These are phyloP conservation scores for Harringtonia aguacate DNA, from an alignment of 2,329 filamentous ascomycete species.

Conservation along the genomic window DNA sequence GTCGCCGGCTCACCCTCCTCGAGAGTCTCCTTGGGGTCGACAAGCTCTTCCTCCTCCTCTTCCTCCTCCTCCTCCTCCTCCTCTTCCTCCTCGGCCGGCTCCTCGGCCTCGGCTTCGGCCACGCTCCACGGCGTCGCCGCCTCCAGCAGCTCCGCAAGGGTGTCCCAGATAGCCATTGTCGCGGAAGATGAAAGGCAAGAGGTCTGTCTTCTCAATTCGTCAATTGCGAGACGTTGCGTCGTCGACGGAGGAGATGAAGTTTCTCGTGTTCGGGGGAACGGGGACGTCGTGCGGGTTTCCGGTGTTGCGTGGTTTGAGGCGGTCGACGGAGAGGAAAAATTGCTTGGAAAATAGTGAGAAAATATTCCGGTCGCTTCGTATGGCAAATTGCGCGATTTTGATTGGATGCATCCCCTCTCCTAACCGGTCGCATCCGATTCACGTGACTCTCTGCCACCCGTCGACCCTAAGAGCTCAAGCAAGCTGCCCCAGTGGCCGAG, in stretches of 20 bases:
- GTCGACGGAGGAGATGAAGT: background rate
- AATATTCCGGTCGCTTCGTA: conserved; percentile 3
- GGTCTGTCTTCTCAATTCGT: background rate
- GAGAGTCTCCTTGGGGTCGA: conserved; percentile 77
- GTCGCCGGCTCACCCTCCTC: conserved; percentile 72
- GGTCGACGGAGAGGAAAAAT: background rate
- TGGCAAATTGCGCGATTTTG: conserved; percentile 13
- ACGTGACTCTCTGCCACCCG: no score
- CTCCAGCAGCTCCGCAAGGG: conserved; percentile 52
- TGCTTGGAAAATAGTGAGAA: background rate
- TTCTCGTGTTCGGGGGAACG: background rate
- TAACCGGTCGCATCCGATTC: conserved; percentile 12
- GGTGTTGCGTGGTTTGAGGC: conserved; percentile 1
- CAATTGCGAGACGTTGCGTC: background rate
- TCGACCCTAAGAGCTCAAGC: no score
- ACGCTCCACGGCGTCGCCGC: conserved; percentile 54
- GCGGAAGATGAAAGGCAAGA: background rate
- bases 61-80: conserved; percentile 57
- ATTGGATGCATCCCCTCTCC: conserved; percentile 6
- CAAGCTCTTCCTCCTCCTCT: conserved; percentile 71
- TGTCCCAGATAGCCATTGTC: conserved; percentile 57
- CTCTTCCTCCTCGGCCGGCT: conserved; percentile 38
- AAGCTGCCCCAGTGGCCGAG: no score
- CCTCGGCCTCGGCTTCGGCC: conserved; percentile 51
- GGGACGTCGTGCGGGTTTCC: background rate